Base-by-base conservation (phyloP, 805 yeast species). In the Kregervanrija fluxuum region DNA sequence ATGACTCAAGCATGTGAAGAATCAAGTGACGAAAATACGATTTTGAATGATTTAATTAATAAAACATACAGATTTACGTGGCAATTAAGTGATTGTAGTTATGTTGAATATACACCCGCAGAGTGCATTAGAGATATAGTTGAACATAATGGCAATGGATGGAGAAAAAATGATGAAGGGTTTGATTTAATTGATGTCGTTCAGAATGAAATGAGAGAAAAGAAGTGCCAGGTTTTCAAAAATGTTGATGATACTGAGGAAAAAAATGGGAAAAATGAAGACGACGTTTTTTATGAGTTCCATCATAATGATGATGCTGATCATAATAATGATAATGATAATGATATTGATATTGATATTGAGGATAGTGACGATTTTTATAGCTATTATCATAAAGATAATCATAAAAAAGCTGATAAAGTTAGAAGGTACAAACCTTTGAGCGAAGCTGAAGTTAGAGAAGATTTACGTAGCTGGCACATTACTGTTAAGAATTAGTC, bases 111-210 rank as follows among this genome's bases (percentile, higher is more conserved):
- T 59, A 68, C 80, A 11, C 91, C 96, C 0, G 73, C 74, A 41
- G 85, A 81, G 46, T 77, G 90, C 49, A 71, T 89, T 10, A 79
- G 79, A 31, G 95, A 87, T 60, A 83, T 90, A 2, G 74, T 86
- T 46, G 71, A 75, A 30, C 47, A 51, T 36, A 84, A 85, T 30
- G 85, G 86, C 1, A 75, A 77, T 42, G 93, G 88, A 2, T 81
- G 82, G 82, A 76, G 73, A 30, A 65, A 64, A 42, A 70, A 72
- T 44, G 73, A 69, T 37, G 73, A 70, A 43, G 77, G 78, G 1
- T 50, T 61, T 8, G 61, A 65, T 30, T 55, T 66, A 43, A 60
- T 71, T 16, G 77, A 71, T 46, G 51, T 69, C 11, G 34, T 60
- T 11, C 55, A 50, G 22, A 44, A 49, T 33, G 59, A 57, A n/a